These are phyloP conservation scores for Hypoxylon intermedium DNA, from an alignment of 495 filamentous ascomycete genomes.

Conservation along the genomic window DNA sequence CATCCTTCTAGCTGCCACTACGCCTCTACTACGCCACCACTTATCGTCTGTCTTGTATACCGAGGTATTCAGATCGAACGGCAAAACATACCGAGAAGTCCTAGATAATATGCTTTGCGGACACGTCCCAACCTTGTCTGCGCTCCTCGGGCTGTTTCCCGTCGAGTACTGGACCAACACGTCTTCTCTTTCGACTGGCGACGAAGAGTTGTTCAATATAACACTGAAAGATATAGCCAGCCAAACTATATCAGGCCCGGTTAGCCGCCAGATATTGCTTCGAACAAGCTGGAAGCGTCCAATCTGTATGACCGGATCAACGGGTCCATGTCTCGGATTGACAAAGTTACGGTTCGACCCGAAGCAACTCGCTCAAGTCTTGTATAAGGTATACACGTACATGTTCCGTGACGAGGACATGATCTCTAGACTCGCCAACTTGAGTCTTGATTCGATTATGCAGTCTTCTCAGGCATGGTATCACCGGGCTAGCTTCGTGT, in stretches of 20 bases:
- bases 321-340: constrained; percentile 15
- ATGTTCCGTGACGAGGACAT: constrained; percentile 35
- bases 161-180: constrained; percentile 60
- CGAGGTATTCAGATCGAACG: constrained; percentile 43
- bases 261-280: constrained; percentile 32
- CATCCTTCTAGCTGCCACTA: constrained; percentile 56
- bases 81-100: constrained; percentile 10
- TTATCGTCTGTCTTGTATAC: constrained; percentile 57
- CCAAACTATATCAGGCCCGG: constrained; percentile 2
- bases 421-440: too few species aligned
- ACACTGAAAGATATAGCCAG: constrained; percentile 16
- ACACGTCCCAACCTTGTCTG: constrained; percentile 52
- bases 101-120: constrained; percentile 50
- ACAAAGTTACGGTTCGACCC: constrained; percentile 5
- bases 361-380: constrained; percentile 14
- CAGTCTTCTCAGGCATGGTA: too few species aligned
- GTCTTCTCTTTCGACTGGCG: constrained; percentile 41
- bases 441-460: too few species aligned
- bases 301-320: constrained; percentile 18
- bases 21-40: constrained; percentile 51
- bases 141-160: constrained; percentile 57
- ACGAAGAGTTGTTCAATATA: too few species aligned
- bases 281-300: constrained; percentile 38
- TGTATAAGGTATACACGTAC: constrained; percentile 28
- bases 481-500: too few species aligned